Conservation (phyloP, 139 green algal genomes). For the Astrephomene gubernaculifera region DNA sequence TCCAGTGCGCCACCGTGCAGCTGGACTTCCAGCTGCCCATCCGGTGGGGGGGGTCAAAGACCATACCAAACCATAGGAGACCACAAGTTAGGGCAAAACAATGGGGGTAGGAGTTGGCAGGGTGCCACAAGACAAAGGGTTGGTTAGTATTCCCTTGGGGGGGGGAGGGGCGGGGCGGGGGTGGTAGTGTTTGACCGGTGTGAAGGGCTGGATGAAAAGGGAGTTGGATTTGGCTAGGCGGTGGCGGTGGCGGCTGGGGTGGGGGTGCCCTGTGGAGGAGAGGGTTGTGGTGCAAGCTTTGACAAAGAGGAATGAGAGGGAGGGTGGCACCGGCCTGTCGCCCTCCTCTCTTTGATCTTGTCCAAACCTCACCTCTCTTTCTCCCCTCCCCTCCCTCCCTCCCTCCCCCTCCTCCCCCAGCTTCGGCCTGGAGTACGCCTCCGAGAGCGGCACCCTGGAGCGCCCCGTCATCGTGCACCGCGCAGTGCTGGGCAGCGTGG, state of each 20-base stretch:
- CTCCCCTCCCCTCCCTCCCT: background rate
- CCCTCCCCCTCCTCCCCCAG: constrained; percentile 17
- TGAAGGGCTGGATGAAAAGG: too few relatives aligned
- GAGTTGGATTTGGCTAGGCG: too few relatives aligned
- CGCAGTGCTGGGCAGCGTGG: constrained; percentile 94
- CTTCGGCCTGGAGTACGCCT: constrained; percentile 83
- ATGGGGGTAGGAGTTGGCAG: too few relatives aligned
- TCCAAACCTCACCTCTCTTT: background rate
- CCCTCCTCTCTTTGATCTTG: background rate
- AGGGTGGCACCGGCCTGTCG: background rate
- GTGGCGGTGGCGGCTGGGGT: too few relatives aligned
- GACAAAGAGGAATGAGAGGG: background rate
- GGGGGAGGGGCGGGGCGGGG: too few relatives aligned
- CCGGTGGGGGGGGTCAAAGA: constrained; percentile 36
- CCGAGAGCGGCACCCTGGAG: constrained; percentile 62
- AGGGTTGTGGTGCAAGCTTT: too few relatives aligned
- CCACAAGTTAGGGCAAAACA: too few relatives aligned
- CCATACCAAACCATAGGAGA: background rate
- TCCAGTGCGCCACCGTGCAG: constrained; percentile 97
- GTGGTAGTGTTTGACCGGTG: too few relatives aligned
- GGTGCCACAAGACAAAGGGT: too few relatives aligned
- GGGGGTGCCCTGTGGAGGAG: too few relatives aligned
- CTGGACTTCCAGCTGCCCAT: constrained; percentile 99
- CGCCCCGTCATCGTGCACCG: constrained; percentile 97
- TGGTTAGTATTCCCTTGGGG: too few relatives aligned